phyloP scores from a whole-genome alignment of 768 basidiomycete genomes.

The Pulveroboletus ravenelii region DNA sequence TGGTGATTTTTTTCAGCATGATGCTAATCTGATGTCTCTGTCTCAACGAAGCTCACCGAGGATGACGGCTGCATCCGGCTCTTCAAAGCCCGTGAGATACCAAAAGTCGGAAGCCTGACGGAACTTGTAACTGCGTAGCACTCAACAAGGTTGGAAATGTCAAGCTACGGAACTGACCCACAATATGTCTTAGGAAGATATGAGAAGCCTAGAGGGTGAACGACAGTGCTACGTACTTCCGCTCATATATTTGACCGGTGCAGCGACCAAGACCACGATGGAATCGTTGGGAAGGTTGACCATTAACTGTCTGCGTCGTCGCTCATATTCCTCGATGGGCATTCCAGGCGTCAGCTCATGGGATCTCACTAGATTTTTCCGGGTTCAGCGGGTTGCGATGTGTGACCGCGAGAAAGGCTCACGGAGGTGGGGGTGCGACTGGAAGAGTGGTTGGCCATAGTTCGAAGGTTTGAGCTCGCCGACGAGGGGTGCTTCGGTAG shows the following conservation, averaged over 20 bases:
- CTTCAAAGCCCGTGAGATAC: slow-evolving; percentile 95
- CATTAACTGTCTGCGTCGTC: slow-evolving; percentile 65
- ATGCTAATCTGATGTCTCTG: background rate
- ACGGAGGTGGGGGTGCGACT: slow-evolving; percentile 82
- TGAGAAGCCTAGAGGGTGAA: slow-evolving; percentile 9
- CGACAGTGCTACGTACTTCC: slow-evolving; percentile 49
- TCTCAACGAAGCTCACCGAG: slow-evolving; percentile 48
- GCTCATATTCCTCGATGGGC: slow-evolving; percentile 69
- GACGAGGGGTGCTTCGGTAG: slow-evolving; percentile 29
- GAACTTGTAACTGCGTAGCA: slow-evolving; percentile 76
- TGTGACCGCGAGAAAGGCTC: slow-evolving; percentile 19
- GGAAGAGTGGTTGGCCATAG: slow-evolving; percentile 74
- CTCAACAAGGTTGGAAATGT: slow-evolving; percentile 7
- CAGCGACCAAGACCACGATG: slow-evolving; percentile 72
- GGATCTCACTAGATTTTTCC: slow-evolving; percentile 39
- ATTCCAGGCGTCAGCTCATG: slow-evolving; percentile 85
- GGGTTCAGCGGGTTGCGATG: slow-evolving; percentile 3
- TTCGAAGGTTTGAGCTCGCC: slow-evolving; percentile 57
- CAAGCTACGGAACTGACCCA: slow-evolving; percentile 36
- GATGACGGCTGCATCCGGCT: slow-evolving; percentile 85
- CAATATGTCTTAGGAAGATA: slow-evolving; percentile 59
- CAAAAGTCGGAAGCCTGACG: slow-evolving; percentile 89
- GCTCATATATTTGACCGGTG: slow-evolving; percentile 82
- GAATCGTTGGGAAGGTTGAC: slow-evolving; percentile 65
- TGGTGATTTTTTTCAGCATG: slow-evolving; percentile 24